These are phyloP conservation scores for Eimeria zaria DNA, from an alignment of 169 alveolate species.

Conservation along the genomic window DNA sequence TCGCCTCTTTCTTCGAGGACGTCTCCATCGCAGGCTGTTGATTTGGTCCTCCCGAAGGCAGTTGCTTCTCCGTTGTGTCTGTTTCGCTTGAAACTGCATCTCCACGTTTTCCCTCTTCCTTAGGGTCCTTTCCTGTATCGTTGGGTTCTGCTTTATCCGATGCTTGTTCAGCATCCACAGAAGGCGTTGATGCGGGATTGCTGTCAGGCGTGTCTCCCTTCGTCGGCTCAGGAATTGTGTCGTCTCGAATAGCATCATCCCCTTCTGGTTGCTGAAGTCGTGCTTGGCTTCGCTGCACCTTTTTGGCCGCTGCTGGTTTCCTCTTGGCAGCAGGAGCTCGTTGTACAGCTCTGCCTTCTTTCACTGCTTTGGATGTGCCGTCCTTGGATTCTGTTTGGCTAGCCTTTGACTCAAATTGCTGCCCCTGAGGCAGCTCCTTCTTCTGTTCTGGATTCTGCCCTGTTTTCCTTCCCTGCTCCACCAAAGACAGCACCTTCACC, in stretches of 20 bases:
- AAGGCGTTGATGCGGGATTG: background rate
- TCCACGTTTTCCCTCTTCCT: background rate
- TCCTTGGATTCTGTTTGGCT: background rate
- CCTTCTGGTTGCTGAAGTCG: background rate
- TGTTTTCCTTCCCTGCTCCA: background rate
- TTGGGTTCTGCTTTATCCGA: background rate
- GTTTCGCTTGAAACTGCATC: background rate
- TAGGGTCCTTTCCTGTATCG: background rate
- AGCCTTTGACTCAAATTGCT: background rate
- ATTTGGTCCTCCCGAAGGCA: background rate
- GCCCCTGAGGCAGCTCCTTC: slow-evolving; percentile 3
- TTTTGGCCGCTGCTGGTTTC: slow-evolving; percentile 53
- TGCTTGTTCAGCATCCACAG: background rate
- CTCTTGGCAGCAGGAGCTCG: slow-evolving; percentile 44
- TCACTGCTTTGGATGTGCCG: background rate
- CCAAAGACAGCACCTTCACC: background rate
- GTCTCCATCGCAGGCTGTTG: background rate
- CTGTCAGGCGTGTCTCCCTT: background rate
- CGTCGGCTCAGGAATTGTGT: background rate
- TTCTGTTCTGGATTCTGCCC: background rate
- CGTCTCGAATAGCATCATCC: background rate
- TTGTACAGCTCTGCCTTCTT: background rate
- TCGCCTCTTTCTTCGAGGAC: background rate
- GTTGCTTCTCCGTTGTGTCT: background rate
- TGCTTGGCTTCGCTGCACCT: background rate